Base-by-base conservation (phyloP, 495 filamentous ascomycete genomes). In the Penicillium bialowiezense region DNA sequence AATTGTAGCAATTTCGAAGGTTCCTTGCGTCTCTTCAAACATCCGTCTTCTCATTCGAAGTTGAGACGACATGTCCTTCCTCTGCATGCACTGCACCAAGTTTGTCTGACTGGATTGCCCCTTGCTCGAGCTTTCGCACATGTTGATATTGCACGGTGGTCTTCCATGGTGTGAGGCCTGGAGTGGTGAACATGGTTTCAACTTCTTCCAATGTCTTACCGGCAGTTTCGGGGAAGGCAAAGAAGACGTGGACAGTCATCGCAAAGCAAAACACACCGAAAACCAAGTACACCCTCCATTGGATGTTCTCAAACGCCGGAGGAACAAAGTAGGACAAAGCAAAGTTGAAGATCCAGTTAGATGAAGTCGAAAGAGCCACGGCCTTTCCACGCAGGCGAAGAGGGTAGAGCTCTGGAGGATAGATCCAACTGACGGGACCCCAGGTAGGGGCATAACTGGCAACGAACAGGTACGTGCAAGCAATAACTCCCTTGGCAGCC, bases 311-410 rank as follows among this genome's bases (percentile, higher is more conserved):
- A 55, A 91, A 90, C 1, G 86, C 80, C 0, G 85, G 82, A 2
- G 87, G 88, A 3, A 89, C 84, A 52, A 92, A 91, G 66, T 86
- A 89, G 10, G 83, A 81, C 10, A 91, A 77, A 0, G 88, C 88
- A 60, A 88, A 89, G 74, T 90, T 90, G 71, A 87, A 90, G 15
- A 80, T 75, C 88, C 87, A 91, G 71, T 89, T 90, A 7, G 75
- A 77, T 3, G 85, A 80, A 0, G 86, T 89, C 32, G 78, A 72
- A 12, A 91, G 70, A n/a, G 86, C 85, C n/a, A 88, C 82, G 41
- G 70, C 85, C 59, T 86, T 84, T 1, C 81, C 82, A 41, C 84
- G 77, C 18, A 85, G 69, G 21, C 82, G 72, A 18, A 86, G 64
- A 0, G 85, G 85, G 64, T 83, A 86, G 13, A 88, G 78, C 60